A percentile compares a stretch with the other conserved stretches of the same genome.
Evolutionary conservation across 2,329 filamentous ascomycete genomes (phyloP).

Genomic region (Ophiostoma piceae): DNA sequence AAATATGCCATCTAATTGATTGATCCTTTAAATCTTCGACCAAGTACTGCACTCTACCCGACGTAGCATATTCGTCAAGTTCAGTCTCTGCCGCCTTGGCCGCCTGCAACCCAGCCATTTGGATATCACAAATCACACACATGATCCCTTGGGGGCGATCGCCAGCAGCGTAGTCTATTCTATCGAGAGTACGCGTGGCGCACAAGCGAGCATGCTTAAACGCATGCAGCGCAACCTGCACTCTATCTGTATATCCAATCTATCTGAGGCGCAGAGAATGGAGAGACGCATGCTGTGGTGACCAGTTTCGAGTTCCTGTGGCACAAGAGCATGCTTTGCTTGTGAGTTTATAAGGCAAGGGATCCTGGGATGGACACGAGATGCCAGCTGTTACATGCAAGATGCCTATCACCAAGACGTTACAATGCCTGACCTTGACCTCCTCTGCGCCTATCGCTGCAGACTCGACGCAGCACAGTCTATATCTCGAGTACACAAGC

Average conservation of each 20-base stretch:
- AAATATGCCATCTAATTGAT: background rate
- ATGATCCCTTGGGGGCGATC: background rate
- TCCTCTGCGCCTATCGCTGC: background rate
- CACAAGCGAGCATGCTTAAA: slow-evolving; percentile 13
- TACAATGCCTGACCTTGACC: background rate
- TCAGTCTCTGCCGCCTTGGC: background rate
- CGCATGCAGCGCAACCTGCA: background rate
- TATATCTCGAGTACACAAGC: slow-evolving; percentile 3
- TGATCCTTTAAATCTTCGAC: background rate
- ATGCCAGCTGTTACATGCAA: background rate
- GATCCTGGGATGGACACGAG: background rate
- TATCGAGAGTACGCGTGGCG: background rate
- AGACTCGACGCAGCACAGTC: background rate
- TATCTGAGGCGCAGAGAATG: background rate
- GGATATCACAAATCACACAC: slow-evolving; percentile 17
- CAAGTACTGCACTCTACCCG: too few species aligned
- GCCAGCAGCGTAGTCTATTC: background rate
- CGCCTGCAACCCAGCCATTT: background rate
- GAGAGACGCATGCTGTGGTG: background rate
- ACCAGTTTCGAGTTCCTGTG: slow-evolving; percentile 11
- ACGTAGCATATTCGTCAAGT: too few species aligned
- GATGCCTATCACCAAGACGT: background rate
- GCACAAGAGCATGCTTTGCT: background rate
- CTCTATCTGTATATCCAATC: too few species aligned
- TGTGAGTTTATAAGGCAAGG: background rate